phyloP scores from a whole-genome alignment of 208 protist species.

The Acanthamoeba royreba region DNA sequence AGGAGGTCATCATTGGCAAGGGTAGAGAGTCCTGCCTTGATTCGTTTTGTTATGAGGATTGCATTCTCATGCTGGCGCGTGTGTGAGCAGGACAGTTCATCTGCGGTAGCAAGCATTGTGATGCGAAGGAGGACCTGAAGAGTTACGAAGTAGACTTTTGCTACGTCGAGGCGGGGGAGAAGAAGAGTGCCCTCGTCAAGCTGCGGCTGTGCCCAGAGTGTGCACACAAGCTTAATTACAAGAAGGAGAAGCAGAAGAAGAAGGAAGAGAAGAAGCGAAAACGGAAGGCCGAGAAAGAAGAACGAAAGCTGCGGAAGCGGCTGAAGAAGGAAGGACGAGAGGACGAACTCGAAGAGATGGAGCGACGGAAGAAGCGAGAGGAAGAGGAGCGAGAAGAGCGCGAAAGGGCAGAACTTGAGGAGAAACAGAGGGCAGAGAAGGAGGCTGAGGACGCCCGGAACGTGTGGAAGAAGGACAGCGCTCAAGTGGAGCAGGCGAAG shows the following conservation, averaged over 20 bases:
- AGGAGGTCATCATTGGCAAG: conserved; percentile 50
- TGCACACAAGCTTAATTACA: conserved; percentile 57
- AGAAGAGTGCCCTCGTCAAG: conserved; percentile 61
- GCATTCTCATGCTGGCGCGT: not conserved
- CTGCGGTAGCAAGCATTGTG: conserved; percentile 28
- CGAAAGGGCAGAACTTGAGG: not conserved
- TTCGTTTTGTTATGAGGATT: not conserved
- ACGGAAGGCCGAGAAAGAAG: not conserved
- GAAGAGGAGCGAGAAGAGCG: not conserved
- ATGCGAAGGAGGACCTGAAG: conserved; percentile 28
- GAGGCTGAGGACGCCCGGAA: not conserved
- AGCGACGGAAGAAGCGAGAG: not conserved
- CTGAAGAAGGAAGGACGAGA: not conserved
- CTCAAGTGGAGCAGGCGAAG: not conserved
- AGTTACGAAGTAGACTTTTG: conserved; percentile 56
- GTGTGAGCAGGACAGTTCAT: conserved; percentile 22
- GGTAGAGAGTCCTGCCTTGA: not conserved
- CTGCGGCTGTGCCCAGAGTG: conserved; percentile 55
- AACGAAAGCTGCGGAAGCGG: not conserved
- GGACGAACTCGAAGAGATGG: not conserved
- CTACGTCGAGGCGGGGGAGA: conserved; percentile 56
- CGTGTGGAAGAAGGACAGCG: conserved; percentile 13
- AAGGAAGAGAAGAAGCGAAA: conserved; percentile 47
- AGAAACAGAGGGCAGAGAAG: not conserved
- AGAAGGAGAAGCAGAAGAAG: conserved; percentile 21